Percentiles rank a stretch among this genome's conserved stretches.
phyloP scores from a whole-genome alignment of 140 eudicot species.

The Cichorium intybus region DNA sequence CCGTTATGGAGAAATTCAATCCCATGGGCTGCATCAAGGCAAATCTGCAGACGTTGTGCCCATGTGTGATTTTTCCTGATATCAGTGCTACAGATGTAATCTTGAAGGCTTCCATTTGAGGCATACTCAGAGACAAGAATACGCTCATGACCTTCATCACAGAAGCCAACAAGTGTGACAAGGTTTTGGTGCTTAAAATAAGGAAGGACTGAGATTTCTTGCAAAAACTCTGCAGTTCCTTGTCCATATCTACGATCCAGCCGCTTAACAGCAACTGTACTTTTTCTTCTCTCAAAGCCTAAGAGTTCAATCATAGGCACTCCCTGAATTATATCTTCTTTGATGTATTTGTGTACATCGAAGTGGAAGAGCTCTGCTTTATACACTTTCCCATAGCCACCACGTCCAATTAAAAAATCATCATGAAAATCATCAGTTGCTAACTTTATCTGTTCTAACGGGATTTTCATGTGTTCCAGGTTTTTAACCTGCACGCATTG shows the following conservation, averaged over 20 bases:
- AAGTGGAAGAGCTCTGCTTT: not conserved
- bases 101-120: not conserved
- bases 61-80: not conserved
- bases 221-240: not conserved
- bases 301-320: not conserved
- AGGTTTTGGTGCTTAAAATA: not conserved
- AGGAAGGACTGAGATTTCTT: not conserved
- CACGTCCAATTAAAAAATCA: not conserved
- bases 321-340: not conserved
- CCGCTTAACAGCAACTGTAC: not conserved
- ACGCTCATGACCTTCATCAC: not conserved
- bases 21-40: not conserved
- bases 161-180: not conserved
- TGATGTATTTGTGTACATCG: not conserved
- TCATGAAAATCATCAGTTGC: not conserved
- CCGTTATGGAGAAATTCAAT: not conserved
- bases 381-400: slow-evolving; percentile 1
- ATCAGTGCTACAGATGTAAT: not conserved
- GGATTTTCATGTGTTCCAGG: not conserved
- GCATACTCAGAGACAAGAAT: not conserved
- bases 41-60: not conserved
- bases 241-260: not conserved
- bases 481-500: not conserved
- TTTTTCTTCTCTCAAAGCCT: not conserved
- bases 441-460: not conserved